These are phyloP conservation scores for Chenopodium album DNA, from an alignment of 148 eudicot species.

Conservation along the genomic window DNA sequence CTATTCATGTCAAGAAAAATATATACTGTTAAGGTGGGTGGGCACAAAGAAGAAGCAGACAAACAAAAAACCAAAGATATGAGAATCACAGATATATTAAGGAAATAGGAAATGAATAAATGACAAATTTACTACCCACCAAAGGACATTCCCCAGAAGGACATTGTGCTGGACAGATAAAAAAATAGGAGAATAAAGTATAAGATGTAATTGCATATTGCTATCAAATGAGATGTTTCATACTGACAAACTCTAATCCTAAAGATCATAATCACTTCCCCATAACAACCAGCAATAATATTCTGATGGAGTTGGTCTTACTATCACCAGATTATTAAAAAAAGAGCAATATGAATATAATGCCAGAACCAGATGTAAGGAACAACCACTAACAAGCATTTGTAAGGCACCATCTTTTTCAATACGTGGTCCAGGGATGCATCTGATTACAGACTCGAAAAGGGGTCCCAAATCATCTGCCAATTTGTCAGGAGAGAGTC, in stretches of 20 bases:
- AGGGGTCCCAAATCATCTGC: slow-evolving; percentile 98
- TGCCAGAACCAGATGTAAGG: slow-evolving; percentile 14
- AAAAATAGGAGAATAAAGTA: too few relatives aligned
- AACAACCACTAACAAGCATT: slow-evolving; percentile 87
- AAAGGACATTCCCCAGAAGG: not conserved
- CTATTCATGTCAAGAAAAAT: slow-evolving; percentile 30
- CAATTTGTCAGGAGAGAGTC: slow-evolving; percentile 85
- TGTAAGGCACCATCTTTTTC: slow-evolving; percentile 91
- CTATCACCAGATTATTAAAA: too few relatives aligned
- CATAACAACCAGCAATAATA: too few relatives aligned
- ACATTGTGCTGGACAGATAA: not conserved
- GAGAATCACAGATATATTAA: not conserved
- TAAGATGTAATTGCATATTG: too few relatives aligned
- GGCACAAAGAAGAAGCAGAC: not conserved
- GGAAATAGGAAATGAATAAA: not conserved
- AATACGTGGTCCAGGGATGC: slow-evolving; percentile 94
- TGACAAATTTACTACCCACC: not conserved
- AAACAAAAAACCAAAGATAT: not conserved
- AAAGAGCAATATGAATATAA: not conserved
- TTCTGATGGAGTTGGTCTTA: too few relatives aligned
- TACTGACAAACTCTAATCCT: not conserved
- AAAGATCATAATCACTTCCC: too few relatives aligned
- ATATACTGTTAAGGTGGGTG: not conserved
- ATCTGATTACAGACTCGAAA: slow-evolving; percentile 79
- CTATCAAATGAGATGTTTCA: not conserved